phyloP scores from a whole-genome alignment of 75 land plant species.

The Cryptomeria japonica region DNA sequence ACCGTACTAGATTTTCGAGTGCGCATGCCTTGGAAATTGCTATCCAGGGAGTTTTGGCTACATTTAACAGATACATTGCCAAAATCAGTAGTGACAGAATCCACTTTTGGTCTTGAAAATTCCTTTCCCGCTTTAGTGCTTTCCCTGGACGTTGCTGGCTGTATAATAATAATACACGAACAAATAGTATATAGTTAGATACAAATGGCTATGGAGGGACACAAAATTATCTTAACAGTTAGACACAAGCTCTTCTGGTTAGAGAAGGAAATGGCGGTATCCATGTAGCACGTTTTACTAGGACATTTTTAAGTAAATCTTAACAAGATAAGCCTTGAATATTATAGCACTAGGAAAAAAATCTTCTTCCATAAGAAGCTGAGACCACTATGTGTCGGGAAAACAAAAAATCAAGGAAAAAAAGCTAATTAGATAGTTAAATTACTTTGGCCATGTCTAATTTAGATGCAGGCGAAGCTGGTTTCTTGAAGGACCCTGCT shows the following conservation, averaged over 20 bases:
- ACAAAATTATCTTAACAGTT: too few relatives aligned
- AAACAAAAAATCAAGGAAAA: too few relatives aligned
- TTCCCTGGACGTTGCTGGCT: conserved; percentile 61
- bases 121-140: conserved; percentile 27
- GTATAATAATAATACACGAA: not conserved
- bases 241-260: too few relatives aligned
- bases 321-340: too few relatives aligned
- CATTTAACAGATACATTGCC: conserved; percentile 14
- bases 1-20: conserved; percentile 64
- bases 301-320: too few relatives aligned
- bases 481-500: conserved; percentile 25
- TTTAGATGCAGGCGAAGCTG: conserved; percentile 42
- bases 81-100: not conserved
- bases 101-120: not conserved
- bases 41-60: conserved; percentile 26
- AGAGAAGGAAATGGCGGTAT: too few relatives aligned
- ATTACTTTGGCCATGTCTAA: not conserved
- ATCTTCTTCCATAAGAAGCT: too few relatives aligned
- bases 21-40: conserved; percentile 28
- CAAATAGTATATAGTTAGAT: not conserved
- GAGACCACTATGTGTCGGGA: too few relatives aligned
- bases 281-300: too few relatives aligned
- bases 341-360: too few relatives aligned
- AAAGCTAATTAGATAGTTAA: too few relatives aligned
- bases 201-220: not conserved